Evolutionary conservation across 2,329 filamentous ascomycete species (phyloP).

Genomic region (Leptographium galeiforme): DNA sequence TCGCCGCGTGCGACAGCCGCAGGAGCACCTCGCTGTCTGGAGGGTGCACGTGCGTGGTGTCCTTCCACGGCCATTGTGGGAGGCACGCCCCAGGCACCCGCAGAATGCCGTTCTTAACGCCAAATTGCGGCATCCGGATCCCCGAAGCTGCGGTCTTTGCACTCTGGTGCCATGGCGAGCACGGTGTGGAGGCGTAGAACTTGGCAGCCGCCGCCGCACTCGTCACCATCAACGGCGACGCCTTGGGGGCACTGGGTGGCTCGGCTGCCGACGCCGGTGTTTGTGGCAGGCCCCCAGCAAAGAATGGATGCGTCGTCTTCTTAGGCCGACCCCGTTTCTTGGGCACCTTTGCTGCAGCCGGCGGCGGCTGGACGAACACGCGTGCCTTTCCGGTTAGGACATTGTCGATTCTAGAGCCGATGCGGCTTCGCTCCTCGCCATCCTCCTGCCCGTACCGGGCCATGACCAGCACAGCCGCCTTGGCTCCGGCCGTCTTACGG

Average conservation of each 20-base stretch:
- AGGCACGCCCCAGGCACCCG: slow-evolving; percentile 54
- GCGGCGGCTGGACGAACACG: not conserved
- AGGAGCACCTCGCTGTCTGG: slow-evolving; percentile 3
- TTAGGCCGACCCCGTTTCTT: not conserved
- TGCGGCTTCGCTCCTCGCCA: not conserved
- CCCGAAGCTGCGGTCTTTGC: slow-evolving; percentile 15
- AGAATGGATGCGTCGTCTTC: slow-evolving; percentile 47
- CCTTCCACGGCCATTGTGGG: slow-evolving; percentile 59
- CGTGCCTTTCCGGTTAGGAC: not conserved
- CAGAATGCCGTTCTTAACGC: slow-evolving; percentile 28
- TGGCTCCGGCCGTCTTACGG: not conserved
- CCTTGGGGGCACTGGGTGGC: slow-evolving; percentile 5
- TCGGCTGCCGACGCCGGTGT: not conserved
- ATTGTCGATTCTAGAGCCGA: slow-evolving; percentile 3
- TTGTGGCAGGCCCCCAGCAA: slow-evolving; percentile 37
- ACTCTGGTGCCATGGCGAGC: slow-evolving; percentile 32
- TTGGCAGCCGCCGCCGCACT: slow-evolving; percentile 18
- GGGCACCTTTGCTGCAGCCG: not conserved
- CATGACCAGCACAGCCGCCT: not conserved
- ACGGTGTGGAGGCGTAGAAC: slow-evolving; percentile 40
- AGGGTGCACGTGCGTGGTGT: slow-evolving; percentile 41
- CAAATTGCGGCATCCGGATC: slow-evolving; percentile 24
- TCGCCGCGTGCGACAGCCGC: not conserved
- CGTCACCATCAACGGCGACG: slow-evolving; percentile 6
- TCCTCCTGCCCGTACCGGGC: slow-evolving; percentile 6